These are phyloP conservation scores for Hirschioporus abietinus DNA, from an alignment of 768 basidiomycete species.

Conservation along the genomic window DNA sequence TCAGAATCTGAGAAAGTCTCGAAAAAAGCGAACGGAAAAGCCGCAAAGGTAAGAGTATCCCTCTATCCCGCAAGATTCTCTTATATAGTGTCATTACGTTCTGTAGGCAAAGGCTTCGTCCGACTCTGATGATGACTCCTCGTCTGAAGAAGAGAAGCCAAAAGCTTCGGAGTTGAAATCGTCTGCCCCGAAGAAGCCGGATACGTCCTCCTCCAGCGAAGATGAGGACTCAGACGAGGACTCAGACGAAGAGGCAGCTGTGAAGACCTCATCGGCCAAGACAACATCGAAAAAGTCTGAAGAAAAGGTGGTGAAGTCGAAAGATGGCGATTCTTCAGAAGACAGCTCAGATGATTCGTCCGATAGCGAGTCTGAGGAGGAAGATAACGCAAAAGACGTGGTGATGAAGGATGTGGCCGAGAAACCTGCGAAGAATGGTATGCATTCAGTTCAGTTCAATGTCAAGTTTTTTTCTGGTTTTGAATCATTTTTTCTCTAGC, in stretches of 20 bases:
- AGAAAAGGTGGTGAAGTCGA: constrained; percentile 12
- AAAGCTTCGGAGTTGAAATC: constrained; percentile 31
- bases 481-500: constrained; percentile 27
- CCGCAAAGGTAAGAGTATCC: constrained; percentile 29
- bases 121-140: constrained; percentile 11
- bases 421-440: constrained; percentile 34
- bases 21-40: constrained; percentile 53
- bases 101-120: constrained; percentile 4
- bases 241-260: constrained; percentile 11
- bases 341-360: constrained; percentile 13
- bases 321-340: constrained; percentile 21
- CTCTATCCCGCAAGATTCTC: background rate
- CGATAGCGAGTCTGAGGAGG: constrained; percentile 20
- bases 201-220: constrained; percentile 13
- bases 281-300: background rate
- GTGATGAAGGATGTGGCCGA: constrained; percentile 48
- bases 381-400: constrained; percentile 42
- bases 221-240: constrained; percentile 7
- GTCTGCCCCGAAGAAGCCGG: constrained; percentile 8
- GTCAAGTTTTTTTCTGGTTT: constrained; percentile 7
- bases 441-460: constrained; percentile 12
- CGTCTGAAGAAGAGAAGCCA: constrained; percentile 32
- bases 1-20: constrained; percentile 23
- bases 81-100: background rate
- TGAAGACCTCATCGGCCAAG: constrained; percentile 14